Base-by-base conservation (phyloP, 2,329 filamentous ascomycete genomes). In the Aspergillus sp. region DNA sequence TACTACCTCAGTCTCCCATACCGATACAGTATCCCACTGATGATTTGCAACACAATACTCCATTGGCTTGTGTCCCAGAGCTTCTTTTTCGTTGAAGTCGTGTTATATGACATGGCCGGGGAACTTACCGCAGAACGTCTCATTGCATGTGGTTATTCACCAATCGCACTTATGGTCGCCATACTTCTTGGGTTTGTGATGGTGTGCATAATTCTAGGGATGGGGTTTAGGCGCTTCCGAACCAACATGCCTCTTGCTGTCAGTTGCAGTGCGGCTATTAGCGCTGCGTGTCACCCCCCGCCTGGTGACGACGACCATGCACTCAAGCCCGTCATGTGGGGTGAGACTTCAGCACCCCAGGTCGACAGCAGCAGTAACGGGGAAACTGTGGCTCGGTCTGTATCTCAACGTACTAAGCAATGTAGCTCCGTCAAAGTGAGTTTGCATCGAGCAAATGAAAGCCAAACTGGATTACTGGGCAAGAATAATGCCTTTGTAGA, bases 31-130 rank as follows among this genome's bases (percentile, higher is more conserved):
- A 30, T 74, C 0, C 71, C 74, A 0, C 55, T 76, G 0, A 55
- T 70, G 1, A 45, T 55, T 0, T 53, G 52, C 2, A 67, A 62
- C 1, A 61, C 58, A 0, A 1, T 71, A 0, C 54, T 76, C 43
- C 72, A 76, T 50, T 77, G 73, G 73, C 59, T 76, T 7, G 55
- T 74, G 4, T 77, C 71, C 1, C 71, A 74, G 51, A 68, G 67
- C 23, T 50, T 74, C 3, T 76, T 74, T 54, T 53, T 52, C 7
- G 50, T 55, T 1, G 30, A 49, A 13, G 32, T 27, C 73, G 2
- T 66, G 23, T 22, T 15, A 7, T 22, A 67, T 1, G 57, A 66
- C 4, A 61, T 69, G 30, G 45, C 47, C 12, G 38, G 37, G 15
- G n/a, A 27, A 17, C 7, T 10, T 25, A 43, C 44, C n/a, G 5